phyloP scores from a whole-genome alignment of 1,284 basidiomycete genomes.

The Leccinum glutinopallens region DNA sequence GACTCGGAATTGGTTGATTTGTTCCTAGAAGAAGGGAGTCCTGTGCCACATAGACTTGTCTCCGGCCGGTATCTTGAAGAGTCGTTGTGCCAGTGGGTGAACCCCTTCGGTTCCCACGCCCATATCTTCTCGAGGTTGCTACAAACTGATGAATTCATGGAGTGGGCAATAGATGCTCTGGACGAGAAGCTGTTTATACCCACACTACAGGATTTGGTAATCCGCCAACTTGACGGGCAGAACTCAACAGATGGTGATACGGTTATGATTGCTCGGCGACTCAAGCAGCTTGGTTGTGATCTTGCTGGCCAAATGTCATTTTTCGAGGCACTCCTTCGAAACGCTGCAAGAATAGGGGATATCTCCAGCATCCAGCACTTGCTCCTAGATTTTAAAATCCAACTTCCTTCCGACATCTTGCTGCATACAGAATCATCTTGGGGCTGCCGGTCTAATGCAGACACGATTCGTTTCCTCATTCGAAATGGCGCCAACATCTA shows the following conservation, averaged over 20 bases:
- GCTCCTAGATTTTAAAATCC: no score
- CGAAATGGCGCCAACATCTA: no score
- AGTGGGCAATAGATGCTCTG: conserved; percentile 8
- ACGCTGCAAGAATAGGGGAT: conserved; percentile 6
- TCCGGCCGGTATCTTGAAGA: no score
- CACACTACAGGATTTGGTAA: neutral
- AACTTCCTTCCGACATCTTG: no score
- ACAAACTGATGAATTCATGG: conserved; percentile 18
- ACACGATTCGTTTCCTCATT: no score
- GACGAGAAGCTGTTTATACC: neutral
- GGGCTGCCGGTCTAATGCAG: no score
- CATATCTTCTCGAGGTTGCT: conserved; percentile 5
- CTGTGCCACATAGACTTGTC: conserved; percentile 3
- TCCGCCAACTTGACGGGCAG: no score
- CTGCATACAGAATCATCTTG: no score
- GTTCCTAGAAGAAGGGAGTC: conserved; percentile 15
- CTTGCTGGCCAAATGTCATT: neutral
- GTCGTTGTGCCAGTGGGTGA: no score
- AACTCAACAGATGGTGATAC: neutral
- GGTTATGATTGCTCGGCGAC: conserved; percentile 2
- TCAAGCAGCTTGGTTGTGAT: conserved; percentile 14
- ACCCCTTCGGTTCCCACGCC: no score
- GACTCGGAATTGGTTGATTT: conserved; percentile 3
- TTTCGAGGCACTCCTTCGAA: neutral
- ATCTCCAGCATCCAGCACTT: conserved; percentile 3